Evolutionary conservation across 2,329 filamentous ascomycete genomes (phyloP), one percentile per base, ranked within the genome.

Genomic region (Ophiostoma triangulosporum): DNA sequence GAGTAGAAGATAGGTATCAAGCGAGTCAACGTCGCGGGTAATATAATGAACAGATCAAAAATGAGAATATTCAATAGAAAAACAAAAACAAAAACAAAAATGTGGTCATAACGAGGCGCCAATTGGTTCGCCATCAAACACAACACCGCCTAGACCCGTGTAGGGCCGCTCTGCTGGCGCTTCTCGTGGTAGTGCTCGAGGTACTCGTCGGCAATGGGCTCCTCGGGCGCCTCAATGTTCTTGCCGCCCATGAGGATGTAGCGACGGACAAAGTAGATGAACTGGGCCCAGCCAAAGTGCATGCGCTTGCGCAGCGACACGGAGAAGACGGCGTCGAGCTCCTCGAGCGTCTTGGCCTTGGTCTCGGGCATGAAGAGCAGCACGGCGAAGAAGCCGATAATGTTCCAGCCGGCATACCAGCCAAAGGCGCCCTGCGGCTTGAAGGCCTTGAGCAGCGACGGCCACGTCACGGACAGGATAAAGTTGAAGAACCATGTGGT

Each of bases 401-500:
- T 59, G 58, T 76, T 76, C 72, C 71, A 75, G 6, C 60, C 68
- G 1, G 69, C 73, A 54, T 76, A 76, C 67, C 70, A 76, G 5
- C 67, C 65, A 57, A 76, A 76, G 1, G 70, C 73, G 43, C 73
- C 73, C 54, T 72, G 68, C 4, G 68, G 65, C 20, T 65, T 69
- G 62, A 74, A 74, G 0, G 70, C 65, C n/a, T 60, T 60, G 29
- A 70, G 64, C 33, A 76, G 59, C 1, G 68, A 65, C 8, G 73
- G 71, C 71, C 72, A 76, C 7, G 73, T 76, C 6, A 73, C 64
- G 7, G 69, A 64, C 2, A 69, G 61, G 1, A 70, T 22, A 17
- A 68, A 68, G 57, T 70, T 71, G 58, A 70, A 74, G 54, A 70
- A 66, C 73, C 73, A 76, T 0, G 71, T 74, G 2, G 73, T 76